Evolutionary conservation across 2,329 filamentous ascomycete species (phyloP).

Genomic region (Zopfia rhizophila): DNA sequence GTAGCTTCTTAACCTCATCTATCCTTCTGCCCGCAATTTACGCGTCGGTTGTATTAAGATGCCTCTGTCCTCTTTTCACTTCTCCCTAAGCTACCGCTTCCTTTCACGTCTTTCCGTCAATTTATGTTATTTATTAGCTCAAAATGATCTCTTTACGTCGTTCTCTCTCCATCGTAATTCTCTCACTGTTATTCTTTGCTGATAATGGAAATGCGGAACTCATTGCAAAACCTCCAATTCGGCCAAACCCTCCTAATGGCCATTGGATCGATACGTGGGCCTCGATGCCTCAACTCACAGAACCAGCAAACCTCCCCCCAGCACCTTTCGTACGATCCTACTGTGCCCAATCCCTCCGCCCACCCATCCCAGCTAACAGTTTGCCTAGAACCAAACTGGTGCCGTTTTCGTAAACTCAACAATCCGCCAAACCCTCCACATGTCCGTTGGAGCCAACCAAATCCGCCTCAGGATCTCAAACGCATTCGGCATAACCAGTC

Average conservation of each 20-base stretch:
- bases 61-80: conserved; percentile 1
- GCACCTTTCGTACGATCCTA: conserved; percentile 59
- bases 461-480: conserved; percentile 74
- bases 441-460: conserved; percentile 66
- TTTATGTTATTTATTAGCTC: not conserved
- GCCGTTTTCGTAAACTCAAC: conserved; percentile 71
- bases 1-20: conserved; percentile 27
- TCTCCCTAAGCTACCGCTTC: no score
- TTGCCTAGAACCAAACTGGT: conserved; percentile 60
- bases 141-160: not conserved
- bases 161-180: not conserved
- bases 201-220: no score
- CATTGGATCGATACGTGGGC: conserved; percentile 74
- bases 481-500: conserved; percentile 68
- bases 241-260: conserved; percentile 43
- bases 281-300: conserved; percentile 73
- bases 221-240: no score
- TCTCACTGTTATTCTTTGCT: no score
- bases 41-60: conserved; percentile 26
- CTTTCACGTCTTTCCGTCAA: no score
- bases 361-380: conserved; percentile 18
- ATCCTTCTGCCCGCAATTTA: conserved; percentile 32
- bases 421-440: conserved; percentile 72
- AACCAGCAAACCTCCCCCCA: conserved; percentile 70
- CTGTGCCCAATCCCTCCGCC: not conserved